Conservation (phyloP, 768 basidiomycete species). For the Lactarius vividus region DNA sequence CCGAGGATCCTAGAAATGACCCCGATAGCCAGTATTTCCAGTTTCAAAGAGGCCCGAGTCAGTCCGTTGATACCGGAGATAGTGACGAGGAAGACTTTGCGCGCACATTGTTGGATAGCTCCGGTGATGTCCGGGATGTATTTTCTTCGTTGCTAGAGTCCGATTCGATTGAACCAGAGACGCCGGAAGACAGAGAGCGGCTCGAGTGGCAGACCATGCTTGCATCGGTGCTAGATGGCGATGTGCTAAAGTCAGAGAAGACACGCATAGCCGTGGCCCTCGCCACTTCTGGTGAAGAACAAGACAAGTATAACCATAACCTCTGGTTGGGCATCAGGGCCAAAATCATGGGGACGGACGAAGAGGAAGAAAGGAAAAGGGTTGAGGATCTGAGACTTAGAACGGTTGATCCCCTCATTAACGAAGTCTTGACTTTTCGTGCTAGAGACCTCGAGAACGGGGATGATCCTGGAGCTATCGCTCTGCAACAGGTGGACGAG, state of each 20-base stretch:
- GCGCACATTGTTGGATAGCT: conserved; percentile 42
- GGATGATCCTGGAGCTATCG: conserved; percentile 41
- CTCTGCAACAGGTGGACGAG: conserved; percentile 59
- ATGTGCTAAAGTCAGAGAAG: conserved; percentile 94
- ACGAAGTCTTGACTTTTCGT: conserved; percentile 77
- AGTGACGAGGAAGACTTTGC: conserved; percentile 73
- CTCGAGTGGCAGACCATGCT: conserved; percentile 97
- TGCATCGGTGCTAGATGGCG: conserved; percentile 87
- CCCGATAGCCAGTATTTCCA: conserved; percentile 80
- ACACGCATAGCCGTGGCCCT: conserved; percentile 83
- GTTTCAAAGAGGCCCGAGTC: conserved; percentile 56
- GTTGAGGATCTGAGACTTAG: conserved; percentile 82
- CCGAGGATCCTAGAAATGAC: conserved; percentile 70
- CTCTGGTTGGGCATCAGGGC: conserved; percentile 93
- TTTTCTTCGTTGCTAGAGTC: conserved; percentile 55
- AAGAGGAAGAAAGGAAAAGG: conserved; percentile 76
- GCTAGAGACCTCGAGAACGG: conserved; percentile 45
- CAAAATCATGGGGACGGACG: conserved; percentile 72
- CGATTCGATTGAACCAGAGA: conserved; percentile 63
- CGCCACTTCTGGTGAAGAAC: conserved; percentile 65
- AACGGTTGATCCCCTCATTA: conserved; percentile 77
- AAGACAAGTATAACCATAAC: conserved; percentile 61
- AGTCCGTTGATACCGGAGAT: conserved; percentile 64
- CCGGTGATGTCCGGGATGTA: conserved; percentile 49
- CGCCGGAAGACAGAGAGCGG: conserved; percentile 73